Base-by-base conservation (phyloP, 805 yeast species). In the Dipodascus geniculatus region DNA sequence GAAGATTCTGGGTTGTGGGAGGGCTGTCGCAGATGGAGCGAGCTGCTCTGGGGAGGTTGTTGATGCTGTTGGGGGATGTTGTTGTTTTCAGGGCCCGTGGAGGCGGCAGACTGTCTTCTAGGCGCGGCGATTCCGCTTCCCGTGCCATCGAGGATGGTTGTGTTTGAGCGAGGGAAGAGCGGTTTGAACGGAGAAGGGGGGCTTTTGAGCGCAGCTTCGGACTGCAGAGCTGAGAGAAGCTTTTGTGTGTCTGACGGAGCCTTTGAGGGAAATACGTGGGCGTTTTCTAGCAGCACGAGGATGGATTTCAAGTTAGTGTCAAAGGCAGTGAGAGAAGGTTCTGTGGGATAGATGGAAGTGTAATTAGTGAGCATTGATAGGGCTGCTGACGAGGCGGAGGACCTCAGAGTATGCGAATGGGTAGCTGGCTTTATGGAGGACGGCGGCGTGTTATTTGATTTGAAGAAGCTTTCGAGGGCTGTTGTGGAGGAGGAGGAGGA, bases 201-300 rank as follows among this genome's bases (percentile, higher is more conserved):
- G 4, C 8, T 16, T 16, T 22, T 47, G 8, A n/a, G 28, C 4
- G 49, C 31, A 47, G 49, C 31, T 6, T 47, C 49, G 3, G 16
- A 53, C 22, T 14, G 57, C 6, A 19, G 87, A 1, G 84, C 80
- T 1, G 89, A 83, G 54, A 83, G 71, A 19, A 16, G n/a, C 8
- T 20, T 23, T n/a, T 16, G 51, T 19, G 48, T 23, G 23, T 22
- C 33, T 22, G 54, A 33, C 17, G 52, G 23, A 44, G 16, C 52
- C 42, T 2, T 48, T 20, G 22, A 50, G 48, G 42, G 51, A 51
- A 54, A 54, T 6, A 50, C 17, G 16, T 17, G 51, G 49, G 22
- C 54, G 55, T 17, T 55, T 49, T 23, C 52, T 31, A n/a, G 59
- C 42, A 49, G 64, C 51, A 33, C 62, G 65, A 11, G 66, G 65